phyloP scores from a whole-genome alignment of 2,329 filamentous ascomycete genomes.

The Penicillium sp. region DNA sequence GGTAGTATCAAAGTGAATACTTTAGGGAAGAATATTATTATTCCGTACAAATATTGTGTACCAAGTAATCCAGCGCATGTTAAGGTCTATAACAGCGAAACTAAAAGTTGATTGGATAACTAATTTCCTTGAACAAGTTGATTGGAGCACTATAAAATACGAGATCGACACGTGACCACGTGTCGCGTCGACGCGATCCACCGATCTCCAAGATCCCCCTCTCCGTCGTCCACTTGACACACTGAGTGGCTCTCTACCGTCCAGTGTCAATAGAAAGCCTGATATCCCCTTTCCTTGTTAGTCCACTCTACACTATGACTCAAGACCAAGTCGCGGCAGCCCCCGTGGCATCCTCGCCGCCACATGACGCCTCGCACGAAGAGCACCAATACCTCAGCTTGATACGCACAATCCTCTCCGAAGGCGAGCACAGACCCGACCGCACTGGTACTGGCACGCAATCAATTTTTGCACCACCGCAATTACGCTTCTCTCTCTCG shows the following conservation, averaged over 20 bases:
- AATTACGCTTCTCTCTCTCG: slow-evolving; percentile 82
- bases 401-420: slow-evolving; percentile 76
- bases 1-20: background rate
- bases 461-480: slow-evolving; percentile 82
- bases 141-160: background rate
- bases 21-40: background rate
- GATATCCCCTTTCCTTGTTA: background rate
- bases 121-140: background rate
- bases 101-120: background rate
- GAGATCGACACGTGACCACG: slow-evolving; percentile 26
- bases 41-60: background rate
- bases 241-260: background rate
- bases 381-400: slow-evolving; percentile 93
- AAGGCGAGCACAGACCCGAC: slow-evolving; percentile 87
- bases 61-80: background rate
- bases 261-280: background rate
- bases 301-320: slow-evolving; percentile 17
- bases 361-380: slow-evolving; percentile 60
- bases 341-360: slow-evolving; percentile 13
- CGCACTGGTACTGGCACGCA: slow-evolving; percentile 90
- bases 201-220: background rate
- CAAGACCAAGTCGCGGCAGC: slow-evolving; percentile 20
- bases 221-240: background rate
- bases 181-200: slow-evolving; percentile 27
- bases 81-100: background rate